Base-by-base conservation (phyloP, 192 early-diverging fungal genomes). In the Gaertneriomyces semiglobifer region DNA sequence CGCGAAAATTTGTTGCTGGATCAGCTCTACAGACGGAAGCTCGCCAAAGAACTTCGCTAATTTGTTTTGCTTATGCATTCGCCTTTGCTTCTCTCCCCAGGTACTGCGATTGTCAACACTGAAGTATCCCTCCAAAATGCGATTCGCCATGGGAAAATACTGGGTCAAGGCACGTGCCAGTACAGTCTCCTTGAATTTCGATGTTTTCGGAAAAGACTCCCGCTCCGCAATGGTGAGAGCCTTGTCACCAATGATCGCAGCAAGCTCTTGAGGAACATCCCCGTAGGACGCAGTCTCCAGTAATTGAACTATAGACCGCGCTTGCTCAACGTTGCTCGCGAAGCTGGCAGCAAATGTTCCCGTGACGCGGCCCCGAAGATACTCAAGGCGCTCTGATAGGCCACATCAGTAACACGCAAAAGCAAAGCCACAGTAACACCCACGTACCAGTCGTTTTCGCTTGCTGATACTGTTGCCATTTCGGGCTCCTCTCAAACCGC, bases 11-110 rank as follows among this genome's bases (percentile, higher is more conserved):
- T 76, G 88, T 73, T 73, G 71, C 40, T 76, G 70, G 68, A 89
- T 60, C 39, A 80, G 74, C 38, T 86, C 83, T 42, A 74, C 74
- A 11, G 82, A 72, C 18, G 82, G 85, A 20, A 84, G 74, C 52
- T 81, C 74, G 38, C 88, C 88, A 78, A 89, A 89, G 74, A 89
- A 89, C 53, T 82, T 86, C 66, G 77, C 73, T 44, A 89, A 74
- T 86, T 54, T 86, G 59, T 84, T 85, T 20, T 85, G 82, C 75
- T 86, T 86, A 45, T 75, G 72, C 25, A 88, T 81, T 42, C 75
- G 72, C 41, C 74, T 64, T 73, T 88, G 85, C 73, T 87, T 86
- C 38, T 81, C 70, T 38, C 78, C 59, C 58, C 80, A 84, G 20
- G 59, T 65, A 45, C 76, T 67, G 5, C 80, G 78, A 44, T 69